phyloP scores from a whole-genome alignment of 2,329 filamentous ascomycete species.

The Myriosclerotinia curreyana region DNA sequence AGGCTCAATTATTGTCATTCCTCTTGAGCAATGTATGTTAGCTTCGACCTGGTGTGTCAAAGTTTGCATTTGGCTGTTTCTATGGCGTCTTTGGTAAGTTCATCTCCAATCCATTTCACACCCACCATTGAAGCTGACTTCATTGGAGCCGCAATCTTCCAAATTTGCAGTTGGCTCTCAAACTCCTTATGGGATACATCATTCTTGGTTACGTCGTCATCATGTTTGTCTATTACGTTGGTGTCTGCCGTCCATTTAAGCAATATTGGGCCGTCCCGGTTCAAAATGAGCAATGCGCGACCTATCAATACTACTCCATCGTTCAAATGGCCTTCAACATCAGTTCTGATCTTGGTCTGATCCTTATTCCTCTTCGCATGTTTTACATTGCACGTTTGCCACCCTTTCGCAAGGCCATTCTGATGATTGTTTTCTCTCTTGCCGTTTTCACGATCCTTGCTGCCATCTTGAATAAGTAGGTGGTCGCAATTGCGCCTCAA shows the following conservation, averaged over 20 bases:
- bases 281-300: constrained; percentile 45
- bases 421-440: constrained; percentile 46
- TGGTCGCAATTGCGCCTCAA: not conserved
- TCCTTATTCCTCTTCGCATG: constrained; percentile 50
- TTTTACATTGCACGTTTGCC: constrained; percentile 42
- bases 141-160: constrained; percentile 23
- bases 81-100: constrained; percentile 31
- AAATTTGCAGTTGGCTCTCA: constrained; percentile 42
- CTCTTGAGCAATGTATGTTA: not conserved
- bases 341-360: constrained; percentile 55
- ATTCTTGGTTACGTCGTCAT: constrained; percentile 45
- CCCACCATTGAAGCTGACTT: not conserved
- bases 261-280: constrained; percentile 59
- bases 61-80: constrained; percentile 50
- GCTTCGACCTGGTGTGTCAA: constrained; percentile 50
- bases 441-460: constrained; percentile 54
- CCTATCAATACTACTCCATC: constrained; percentile 54
- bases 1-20: constrained; percentile 33
- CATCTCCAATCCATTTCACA: not conserved
- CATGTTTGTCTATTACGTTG: constrained; percentile 37
- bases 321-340: constrained; percentile 58
- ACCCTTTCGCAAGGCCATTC: constrained; percentile 43
- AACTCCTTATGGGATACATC: constrained; percentile 48
- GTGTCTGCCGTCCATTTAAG: constrained; percentile 52
- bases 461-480: constrained; percentile 49